These are phyloP conservation scores for Fomitopsis pinicola DNA, from an alignment of 1,284 basidiomycete species.

Conservation along the genomic window DNA sequence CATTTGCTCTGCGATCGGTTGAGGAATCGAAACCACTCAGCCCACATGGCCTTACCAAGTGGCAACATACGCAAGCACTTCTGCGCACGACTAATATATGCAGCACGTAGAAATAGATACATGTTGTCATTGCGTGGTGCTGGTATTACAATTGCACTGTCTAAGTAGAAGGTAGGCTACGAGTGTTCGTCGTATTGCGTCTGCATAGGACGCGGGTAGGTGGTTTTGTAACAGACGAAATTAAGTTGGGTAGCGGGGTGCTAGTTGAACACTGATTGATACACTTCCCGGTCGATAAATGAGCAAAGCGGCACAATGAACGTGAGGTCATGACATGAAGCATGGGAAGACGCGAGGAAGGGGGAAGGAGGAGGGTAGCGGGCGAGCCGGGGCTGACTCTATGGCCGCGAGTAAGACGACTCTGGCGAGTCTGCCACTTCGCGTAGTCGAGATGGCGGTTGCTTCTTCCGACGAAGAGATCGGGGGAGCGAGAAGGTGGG, in stretches of 20 bases:
- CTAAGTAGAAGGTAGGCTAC: neutral
- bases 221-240: neutral
- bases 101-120: neutral
- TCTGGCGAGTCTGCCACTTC: conserved; percentile 2
- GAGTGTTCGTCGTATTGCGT: neutral
- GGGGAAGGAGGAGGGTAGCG: neutral
- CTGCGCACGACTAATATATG: neutral
- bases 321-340: neutral
- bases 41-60: neutral
- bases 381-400: neutral
- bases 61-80: neutral
- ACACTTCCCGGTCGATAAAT: conserved; percentile 2
- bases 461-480: conserved; percentile 26
- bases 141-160: conserved; percentile 1
- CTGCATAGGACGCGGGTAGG: neutral
- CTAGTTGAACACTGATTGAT: neutral
- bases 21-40: too few relatives aligned
- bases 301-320: neutral
- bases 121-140: neutral
- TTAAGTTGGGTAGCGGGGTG: neutral
- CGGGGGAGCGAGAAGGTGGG: conserved; percentile 22
- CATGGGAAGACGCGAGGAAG: neutral
- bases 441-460: conserved; percentile 4
- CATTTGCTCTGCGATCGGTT: too few relatives aligned
- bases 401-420: conserved; percentile 5